Conservation (phyloP, 2,329 filamentous ascomycete genomes). For the Aspergillus aculeatinus region DNA sequence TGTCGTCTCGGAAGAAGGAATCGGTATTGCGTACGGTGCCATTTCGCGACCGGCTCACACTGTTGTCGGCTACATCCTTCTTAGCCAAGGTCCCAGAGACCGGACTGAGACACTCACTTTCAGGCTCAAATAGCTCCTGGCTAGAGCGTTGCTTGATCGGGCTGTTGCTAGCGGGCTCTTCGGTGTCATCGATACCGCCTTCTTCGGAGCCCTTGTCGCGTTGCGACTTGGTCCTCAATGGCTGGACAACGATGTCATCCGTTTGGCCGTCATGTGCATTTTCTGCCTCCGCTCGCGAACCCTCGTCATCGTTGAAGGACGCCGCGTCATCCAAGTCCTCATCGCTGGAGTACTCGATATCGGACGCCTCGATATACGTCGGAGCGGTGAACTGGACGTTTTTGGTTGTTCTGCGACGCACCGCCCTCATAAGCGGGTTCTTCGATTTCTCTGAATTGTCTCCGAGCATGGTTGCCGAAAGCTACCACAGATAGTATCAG, state of each 20-base stretch:
- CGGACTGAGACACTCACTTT: constrained; percentile 32
- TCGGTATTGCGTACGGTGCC: constrained; percentile 88
- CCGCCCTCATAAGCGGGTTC: constrained; percentile 78
- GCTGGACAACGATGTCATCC: constrained; percentile 45
- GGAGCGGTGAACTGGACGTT: constrained; percentile 82
- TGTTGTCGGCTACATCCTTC: constrained; percentile 26
- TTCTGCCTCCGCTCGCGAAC: constrained; percentile 41
- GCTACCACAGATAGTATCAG: constrained; percentile 42
- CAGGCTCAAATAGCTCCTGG: constrained; percentile 63
- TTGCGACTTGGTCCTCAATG: constrained; percentile 44
- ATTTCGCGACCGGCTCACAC: constrained; percentile 65
- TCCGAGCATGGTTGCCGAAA: constrained; percentile 69
- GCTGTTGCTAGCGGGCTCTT: constrained; percentile 30
- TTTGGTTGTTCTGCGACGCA: constrained; percentile 78
- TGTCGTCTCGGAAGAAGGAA: constrained; percentile 97
- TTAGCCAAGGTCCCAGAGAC: constrained; percentile 15
- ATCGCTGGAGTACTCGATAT: constrained; percentile 79
- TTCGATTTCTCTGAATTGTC: constrained; percentile 77
- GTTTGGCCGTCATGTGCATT: constrained; percentile 33
- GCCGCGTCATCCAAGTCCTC: constrained; percentile 63
- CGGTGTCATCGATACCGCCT: constrained; percentile 22
- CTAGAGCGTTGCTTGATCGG: constrained; percentile 53
- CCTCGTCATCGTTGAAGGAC: constrained; percentile 48
- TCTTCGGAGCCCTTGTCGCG: constrained; percentile 34
- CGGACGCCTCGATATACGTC: constrained; percentile 84